Conservation (phyloP, 2,329 filamentous ascomycete genomes). For the Colletotrichum filicis region DNA sequence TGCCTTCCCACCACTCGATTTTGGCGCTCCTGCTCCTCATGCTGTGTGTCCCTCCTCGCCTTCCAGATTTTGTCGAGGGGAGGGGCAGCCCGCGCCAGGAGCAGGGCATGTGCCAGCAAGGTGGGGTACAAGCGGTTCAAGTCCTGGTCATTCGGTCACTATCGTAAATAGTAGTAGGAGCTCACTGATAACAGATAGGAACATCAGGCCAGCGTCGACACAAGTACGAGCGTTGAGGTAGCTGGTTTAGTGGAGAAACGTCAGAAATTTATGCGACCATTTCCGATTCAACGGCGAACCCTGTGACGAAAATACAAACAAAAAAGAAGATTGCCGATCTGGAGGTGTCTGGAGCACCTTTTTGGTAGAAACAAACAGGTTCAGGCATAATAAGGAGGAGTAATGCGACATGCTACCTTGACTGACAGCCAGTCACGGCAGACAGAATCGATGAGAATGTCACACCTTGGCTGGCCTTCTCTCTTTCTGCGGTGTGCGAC, state of each 20-base stretch:
- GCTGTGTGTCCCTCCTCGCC: conserved; percentile 9
- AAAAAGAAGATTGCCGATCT: neutral
- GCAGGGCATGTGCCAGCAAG: conserved; percentile 27
- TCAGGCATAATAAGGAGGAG: neutral
- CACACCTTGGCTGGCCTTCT: neutral
- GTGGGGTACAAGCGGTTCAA: conserved; percentile 3
- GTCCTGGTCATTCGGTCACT: conserved; percentile 7
- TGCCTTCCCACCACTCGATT: conserved; percentile 20
- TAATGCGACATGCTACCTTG: neutral
- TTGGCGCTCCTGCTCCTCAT: neutral
- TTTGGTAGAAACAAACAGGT: neutral
- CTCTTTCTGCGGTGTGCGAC: neutral
- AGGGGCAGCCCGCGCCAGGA: neutral
- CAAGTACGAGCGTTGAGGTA: conserved; percentile 31
- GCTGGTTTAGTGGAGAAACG: conserved; percentile 6
- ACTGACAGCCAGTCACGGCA: neutral
- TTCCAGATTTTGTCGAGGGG: conserved; percentile 29
- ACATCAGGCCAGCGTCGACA: neutral
- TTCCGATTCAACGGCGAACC: neutral
- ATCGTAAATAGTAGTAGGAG: neutral
- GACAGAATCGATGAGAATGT: neutral
- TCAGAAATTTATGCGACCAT: conserved; percentile 25
- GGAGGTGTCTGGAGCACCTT: neutral
- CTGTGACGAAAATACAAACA: conserved; percentile 1
- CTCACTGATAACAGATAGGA: neutral